These are phyloP conservation scores for Calonectria leucothoes DNA, from an alignment of 2,329 filamentous ascomycete genomes.

Conservation along the genomic window DNA sequence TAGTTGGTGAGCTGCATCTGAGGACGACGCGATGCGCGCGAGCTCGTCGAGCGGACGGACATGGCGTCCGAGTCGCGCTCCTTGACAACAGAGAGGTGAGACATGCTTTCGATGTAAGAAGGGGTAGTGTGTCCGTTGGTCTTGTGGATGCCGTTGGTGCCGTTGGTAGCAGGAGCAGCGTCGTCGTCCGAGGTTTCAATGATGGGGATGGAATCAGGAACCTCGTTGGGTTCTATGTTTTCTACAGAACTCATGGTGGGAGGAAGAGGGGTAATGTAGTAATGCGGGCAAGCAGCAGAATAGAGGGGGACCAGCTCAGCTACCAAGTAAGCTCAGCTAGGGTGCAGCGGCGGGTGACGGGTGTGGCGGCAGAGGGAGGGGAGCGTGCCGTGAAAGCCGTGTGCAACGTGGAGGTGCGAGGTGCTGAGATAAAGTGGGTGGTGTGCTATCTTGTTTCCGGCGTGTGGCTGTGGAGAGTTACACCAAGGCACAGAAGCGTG, in stretches of 20 bases:
- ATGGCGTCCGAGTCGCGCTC: conserved; percentile 43
- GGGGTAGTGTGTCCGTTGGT: conserved; percentile 42
- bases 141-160: conserved; percentile 33
- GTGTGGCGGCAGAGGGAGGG: conserved; percentile 20
- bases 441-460: conserved; percentile 1
- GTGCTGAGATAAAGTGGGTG: conserved; percentile 7
- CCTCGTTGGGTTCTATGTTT: conserved; percentile 32
- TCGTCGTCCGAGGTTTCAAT: conserved; percentile 48
- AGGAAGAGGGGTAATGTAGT: conserved; percentile 24
- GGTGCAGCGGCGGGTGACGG: conserved; percentile 17
- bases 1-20: conserved; percentile 62
- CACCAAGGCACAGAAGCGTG: neutral
- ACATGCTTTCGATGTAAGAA: conserved; percentile 53
- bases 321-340: neutral
- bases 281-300: conserved; percentile 3
- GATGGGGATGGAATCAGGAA: conserved; percentile 40
- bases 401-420: conserved; percentile 1
- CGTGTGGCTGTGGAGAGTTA: neutral
- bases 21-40: conserved; percentile 37
- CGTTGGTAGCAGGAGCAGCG: conserved; percentile 42
- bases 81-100: conserved; percentile 60
- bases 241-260: conserved; percentile 40
- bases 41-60: conserved; percentile 39
- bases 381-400: conserved; percentile 22
- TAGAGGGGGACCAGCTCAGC: neutral